Evolutionary conservation across 2,329 filamentous ascomycete genomes (phyloP).

Genomic region (Diatrype stigma): DNA sequence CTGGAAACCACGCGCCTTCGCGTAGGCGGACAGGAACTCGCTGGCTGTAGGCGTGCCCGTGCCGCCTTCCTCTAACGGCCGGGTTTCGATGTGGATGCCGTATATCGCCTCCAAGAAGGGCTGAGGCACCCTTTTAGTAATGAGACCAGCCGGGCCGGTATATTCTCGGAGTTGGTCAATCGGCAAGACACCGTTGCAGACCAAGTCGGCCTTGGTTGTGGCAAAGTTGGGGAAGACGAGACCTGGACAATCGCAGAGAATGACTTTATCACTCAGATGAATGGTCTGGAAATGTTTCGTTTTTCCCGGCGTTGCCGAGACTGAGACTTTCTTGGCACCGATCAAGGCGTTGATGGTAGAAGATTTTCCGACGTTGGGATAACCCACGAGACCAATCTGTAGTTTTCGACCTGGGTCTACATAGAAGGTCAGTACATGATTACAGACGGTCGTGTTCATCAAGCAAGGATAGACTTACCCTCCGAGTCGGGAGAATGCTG

Average conservation of each 20-base stretch:
- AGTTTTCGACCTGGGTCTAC: constrained; percentile 59
- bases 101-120: constrained; percentile 89
- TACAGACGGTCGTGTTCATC: too few relatives aligned
- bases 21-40: constrained; percentile 83
- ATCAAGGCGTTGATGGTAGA: constrained; percentile 99
- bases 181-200: constrained; percentile 89
- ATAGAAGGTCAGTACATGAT: constrained; percentile 16
- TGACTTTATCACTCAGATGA: constrained; percentile 81
- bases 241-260: constrained; percentile 97
- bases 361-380: constrained; percentile 98
- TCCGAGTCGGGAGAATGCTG: constrained; percentile 59
- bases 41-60: constrained; percentile 80
- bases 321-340: constrained; percentile 96
- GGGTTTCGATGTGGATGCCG: constrained; percentile 79
- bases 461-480: constrained; percentile 34
- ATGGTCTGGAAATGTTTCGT: constrained; percentile 99
- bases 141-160: constrained; percentile 77
- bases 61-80: constrained; percentile 86
- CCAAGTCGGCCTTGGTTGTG: constrained; percentile 90
- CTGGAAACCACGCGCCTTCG: constrained; percentile 82
- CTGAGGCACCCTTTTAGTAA: constrained; percentile 81
- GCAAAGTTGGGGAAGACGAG: constrained; percentile 98
- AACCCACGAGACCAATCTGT: constrained; percentile 89
- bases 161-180: constrained; percentile 96
- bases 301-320: constrained; percentile 95